Base-by-base conservation (phyloP, 768 basidiomycete species). In the Dentipellis fragilis region DNA sequence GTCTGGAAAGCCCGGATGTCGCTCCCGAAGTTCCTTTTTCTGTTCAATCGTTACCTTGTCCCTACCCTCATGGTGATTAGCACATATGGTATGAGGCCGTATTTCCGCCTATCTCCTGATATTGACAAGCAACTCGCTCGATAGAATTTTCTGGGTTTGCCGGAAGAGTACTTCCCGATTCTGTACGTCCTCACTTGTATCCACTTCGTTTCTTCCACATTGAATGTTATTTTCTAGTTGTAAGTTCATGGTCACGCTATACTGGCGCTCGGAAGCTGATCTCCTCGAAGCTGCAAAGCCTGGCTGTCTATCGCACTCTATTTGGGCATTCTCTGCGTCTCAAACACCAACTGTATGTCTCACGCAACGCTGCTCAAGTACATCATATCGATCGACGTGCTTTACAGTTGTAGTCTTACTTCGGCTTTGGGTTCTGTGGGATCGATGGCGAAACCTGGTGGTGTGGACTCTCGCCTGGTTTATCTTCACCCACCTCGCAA, bases 21-120 rank as follows among this genome's bases (percentile, higher is more conserved):
- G 0, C 63, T 69, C 19, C 66, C 71, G 0, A 77, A 75, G 52
- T 51, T 69, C 34, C 62, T 71, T 1, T 75, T 73, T 59, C 62
- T 77, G n/a, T 51, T 74, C 14, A 66, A 74, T 52, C 69, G 74
- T 4, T 77, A 77, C 58, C 62, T 1, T 70, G 75, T 1, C 63
- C 72, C 34, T 49, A 39, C 8, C 57, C 54, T 19, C 54, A 66
- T 6, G 48, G 37, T 34, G 49, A 6, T 35, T 38, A 55, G 14
- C 21, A 42, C 52, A 40, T 37, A 54, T 52, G 10, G 39, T 36
- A 21, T 14, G 16, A 40, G 34, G 47, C 38, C 21, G 29, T 29
- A 16, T 4, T 19, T 39, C 17, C n/a, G 51, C 2, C 3, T 7
- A 21, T 21, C n/a, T 9, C 6, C 16, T 2, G 10, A 14, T 39